phyloP scores from a whole-genome alignment of 108 stramenopile species.

The Fragilariopsis cylindrus region DNA sequence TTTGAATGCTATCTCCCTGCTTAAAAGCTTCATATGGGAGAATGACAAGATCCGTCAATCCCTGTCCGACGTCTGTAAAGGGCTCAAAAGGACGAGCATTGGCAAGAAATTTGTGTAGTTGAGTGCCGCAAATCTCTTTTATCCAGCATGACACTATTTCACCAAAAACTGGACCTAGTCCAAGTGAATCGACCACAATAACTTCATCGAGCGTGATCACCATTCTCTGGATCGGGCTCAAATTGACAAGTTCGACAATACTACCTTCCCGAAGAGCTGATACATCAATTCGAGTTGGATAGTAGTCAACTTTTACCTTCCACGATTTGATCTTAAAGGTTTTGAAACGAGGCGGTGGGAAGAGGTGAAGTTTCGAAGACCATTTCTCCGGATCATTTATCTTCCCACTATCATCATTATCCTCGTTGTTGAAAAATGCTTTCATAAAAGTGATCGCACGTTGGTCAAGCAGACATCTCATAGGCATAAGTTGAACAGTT shows the following conservation, averaged over 20 bases:
- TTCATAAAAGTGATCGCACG: slow-evolving; percentile 62
- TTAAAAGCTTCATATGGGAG: slow-evolving; percentile 68
- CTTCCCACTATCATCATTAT: neutral
- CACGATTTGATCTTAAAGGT: slow-evolving; percentile 63
- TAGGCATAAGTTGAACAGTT: slow-evolving; percentile 69
- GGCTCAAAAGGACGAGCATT: slow-evolving; percentile 74
- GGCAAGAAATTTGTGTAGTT: slow-evolving; percentile 84
- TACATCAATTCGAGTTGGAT: slow-evolving; percentile 65
- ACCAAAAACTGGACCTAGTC: slow-evolving; percentile 69
- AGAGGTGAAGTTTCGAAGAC: slow-evolving; percentile 25
- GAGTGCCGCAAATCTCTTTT: slow-evolving; percentile 76
- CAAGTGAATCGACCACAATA: slow-evolving; percentile 49
- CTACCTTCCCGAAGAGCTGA: slow-evolving; percentile 71
- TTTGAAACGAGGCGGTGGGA: slow-evolving; percentile 62
- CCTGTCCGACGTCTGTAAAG: slow-evolving; percentile 62
- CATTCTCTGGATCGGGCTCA: slow-evolving; percentile 84
- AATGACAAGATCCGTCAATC: slow-evolving; percentile 64
- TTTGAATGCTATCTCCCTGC: slow-evolving; percentile 51
- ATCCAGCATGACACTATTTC: slow-evolving; percentile 65
- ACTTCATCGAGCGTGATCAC: slow-evolving; percentile 70
- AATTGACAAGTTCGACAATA: slow-evolving; percentile 78
- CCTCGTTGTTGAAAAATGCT: slow-evolving; percentile 61
- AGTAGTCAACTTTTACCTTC: slow-evolving; percentile 88
- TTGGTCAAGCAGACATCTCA: slow-evolving; percentile 80
- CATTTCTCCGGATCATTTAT: slow-evolving; percentile 10